Evolutionary conservation across 257 asterid genomes (phyloP).

Genomic region (Cynanchum wilfordii): DNA sequence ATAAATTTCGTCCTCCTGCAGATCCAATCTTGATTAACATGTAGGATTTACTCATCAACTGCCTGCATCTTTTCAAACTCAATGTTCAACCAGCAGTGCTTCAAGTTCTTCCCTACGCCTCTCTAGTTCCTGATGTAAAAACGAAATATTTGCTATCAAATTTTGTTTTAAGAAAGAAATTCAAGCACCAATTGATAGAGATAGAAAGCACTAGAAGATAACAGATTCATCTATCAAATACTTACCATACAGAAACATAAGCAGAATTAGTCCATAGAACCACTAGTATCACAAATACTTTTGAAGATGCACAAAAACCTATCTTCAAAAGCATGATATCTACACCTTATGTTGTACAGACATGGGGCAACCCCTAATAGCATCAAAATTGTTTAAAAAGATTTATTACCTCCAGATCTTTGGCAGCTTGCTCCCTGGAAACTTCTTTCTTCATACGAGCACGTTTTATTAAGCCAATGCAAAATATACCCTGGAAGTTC

Average conservation of each 20-base stretch:
- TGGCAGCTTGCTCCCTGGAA: constrained; percentile 74
- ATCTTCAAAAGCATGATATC: too few species aligned
- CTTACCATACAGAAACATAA: too few species aligned
- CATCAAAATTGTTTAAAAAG: constrained; percentile 2
- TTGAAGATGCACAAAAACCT: too few species aligned
- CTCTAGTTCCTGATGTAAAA: constrained; percentile 71
- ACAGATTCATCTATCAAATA: too few species aligned
- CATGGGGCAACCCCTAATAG: background rate
- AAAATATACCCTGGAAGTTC: constrained; percentile 57
- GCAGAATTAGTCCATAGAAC: background rate
- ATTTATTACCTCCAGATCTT: constrained; percentile 68
- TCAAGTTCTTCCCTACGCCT: constrained; percentile 82
- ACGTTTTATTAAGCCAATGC: constrained; percentile 84
- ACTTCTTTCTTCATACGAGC: constrained; percentile 66
- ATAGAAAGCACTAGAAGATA: too few species aligned
- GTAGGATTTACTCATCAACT: too few species aligned
- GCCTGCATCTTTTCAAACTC: constrained; percentile 30
- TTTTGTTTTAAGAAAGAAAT: background rate
- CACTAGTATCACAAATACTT: background rate
- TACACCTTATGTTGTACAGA: background rate
- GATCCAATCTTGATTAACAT: background rate
- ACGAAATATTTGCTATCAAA: too few species aligned
- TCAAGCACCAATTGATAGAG: background rate
- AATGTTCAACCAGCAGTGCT: constrained; percentile 44
- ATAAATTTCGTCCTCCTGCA: background rate